These are phyloP conservation scores for Butyriboletus appendiculatus DNA, from an alignment of 1,284 basidiomycete genomes.

Conservation along the genomic window DNA sequence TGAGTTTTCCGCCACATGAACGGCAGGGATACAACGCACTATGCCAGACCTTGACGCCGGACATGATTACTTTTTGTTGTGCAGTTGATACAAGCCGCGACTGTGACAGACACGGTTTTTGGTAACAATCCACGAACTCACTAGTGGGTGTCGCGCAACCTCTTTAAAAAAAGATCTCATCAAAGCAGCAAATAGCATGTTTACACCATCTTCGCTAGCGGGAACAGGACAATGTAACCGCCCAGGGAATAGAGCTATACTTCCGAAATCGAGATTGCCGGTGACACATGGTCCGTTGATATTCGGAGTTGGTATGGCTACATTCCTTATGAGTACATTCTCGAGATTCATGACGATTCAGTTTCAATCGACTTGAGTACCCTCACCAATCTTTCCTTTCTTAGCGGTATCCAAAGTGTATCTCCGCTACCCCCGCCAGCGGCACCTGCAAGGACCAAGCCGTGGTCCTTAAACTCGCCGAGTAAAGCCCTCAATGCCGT, in stretches of 20 bases:
- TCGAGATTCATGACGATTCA: slow-evolving; percentile 18
- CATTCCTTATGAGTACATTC: not conserved
- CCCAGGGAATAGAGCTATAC: not conserved
- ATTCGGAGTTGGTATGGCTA: slow-evolving; percentile 3
- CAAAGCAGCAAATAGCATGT: not conserved
- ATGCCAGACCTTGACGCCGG: slow-evolving; percentile 16
- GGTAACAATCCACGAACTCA: not conserved
- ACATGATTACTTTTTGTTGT: not conserved
- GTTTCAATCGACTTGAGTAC: slow-evolving; percentile 38
- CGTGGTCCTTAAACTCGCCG: slow-evolving; percentile 89
- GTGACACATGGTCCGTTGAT: not conserved
- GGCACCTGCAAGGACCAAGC: slow-evolving; percentile 56
- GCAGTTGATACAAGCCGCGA: not conserved
- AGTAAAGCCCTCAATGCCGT: slow-evolving; percentile 79
- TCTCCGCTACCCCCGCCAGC: slow-evolving; percentile 45
- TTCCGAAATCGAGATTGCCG: slow-evolving; percentile 1
- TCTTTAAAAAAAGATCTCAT: not conserved
- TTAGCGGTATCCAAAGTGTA: slow-evolving; percentile 81
- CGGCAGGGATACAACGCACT: slow-evolving; percentile 1
- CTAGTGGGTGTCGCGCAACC: not conserved
- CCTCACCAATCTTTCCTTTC: slow-evolving; percentile 61
- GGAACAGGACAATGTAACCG: not conserved
- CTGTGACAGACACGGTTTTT: not conserved
- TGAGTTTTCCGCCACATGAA: not conserved
- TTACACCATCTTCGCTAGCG: not conserved